Percentiles rank a stretch among this genome's conserved stretches.
Evolutionary conservation across 2,329 filamentous ascomycete species (phyloP).

Genomic region (Aureobasidium zeae): DNA sequence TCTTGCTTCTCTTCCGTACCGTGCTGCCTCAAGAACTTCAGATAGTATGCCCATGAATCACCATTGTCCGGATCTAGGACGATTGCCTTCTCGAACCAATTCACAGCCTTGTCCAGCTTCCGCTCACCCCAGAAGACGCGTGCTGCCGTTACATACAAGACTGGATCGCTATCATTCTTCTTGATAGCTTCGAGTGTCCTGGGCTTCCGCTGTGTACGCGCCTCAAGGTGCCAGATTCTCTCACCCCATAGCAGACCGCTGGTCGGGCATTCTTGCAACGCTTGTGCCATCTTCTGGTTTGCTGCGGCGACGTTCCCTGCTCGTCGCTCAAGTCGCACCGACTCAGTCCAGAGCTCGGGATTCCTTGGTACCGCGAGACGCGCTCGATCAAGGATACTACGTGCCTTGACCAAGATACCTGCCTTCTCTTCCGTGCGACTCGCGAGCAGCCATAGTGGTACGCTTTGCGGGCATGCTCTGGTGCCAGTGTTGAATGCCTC

Average conservation of each 20-base stretch:
- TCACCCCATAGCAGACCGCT: conserved; percentile 87
- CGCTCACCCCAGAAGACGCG: conserved; percentile 95
- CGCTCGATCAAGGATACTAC: conserved; percentile 85
- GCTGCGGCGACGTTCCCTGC: conserved; percentile 76
- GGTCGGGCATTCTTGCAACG: conserved; percentile 80
- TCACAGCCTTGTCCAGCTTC: conserved; percentile 84
- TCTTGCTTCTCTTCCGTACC: conserved; percentile 86
- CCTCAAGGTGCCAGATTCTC: conserved; percentile 89
- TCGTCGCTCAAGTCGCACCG: conserved; percentile 83
- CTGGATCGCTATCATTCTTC: conserved; percentile 86
- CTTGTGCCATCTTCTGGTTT: conserved; percentile 85
- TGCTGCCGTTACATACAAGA: conserved; percentile 82
- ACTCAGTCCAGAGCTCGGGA: conserved; percentile 80
- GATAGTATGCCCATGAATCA: conserved; percentile 98
- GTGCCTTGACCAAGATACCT: conserved; percentile 79
- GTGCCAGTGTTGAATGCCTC: conserved; percentile 86
- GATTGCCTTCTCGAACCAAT: conserved; percentile 95
- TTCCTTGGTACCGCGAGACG: conserved; percentile 79
- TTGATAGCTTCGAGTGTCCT: conserved; percentile 90
- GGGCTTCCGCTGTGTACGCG: conserved; percentile 84
- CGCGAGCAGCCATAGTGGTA: conserved; percentile 83
- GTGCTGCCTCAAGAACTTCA: conserved; percentile 84
- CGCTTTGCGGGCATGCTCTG: conserved; percentile 72
- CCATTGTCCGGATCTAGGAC: conserved; percentile 77
- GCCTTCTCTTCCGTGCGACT: conserved; percentile 77